Evolutionary conservation across 306 rosid genomes (phyloP).

Genomic region (Castanea crenata): DNA sequence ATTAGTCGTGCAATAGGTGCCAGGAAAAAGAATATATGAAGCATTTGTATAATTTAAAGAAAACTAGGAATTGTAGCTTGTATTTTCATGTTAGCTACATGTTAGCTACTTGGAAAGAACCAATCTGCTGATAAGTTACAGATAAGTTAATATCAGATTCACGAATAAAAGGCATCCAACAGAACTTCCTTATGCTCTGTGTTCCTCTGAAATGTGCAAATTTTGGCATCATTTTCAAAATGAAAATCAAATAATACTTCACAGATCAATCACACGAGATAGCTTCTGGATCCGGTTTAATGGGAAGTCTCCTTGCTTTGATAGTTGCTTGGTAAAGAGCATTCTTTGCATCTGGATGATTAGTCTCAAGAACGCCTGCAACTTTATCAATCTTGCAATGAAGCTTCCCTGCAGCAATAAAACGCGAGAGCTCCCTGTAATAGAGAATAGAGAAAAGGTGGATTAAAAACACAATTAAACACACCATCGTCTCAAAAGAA

Average conservation of each 20-base stretch:
- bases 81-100: no score
- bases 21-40: no score
- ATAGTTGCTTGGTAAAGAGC: conserved; percentile 96
- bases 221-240: not conserved
- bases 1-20: no score
- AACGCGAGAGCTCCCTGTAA: conserved; percentile 94
- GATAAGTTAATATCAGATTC: no score
- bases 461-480: not conserved
- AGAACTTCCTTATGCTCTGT: no score
- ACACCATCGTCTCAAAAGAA: not conserved
- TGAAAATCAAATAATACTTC: conserved; percentile 20
- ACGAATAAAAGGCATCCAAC: no score
- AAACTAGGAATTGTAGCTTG: no score
- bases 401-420: conserved; percentile 93
- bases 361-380: conserved; percentile 89
- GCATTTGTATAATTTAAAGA: no score
- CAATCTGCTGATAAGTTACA: no score
- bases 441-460: not conserved
- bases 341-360: conserved; percentile 91
- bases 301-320: conserved; percentile 94
- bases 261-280: conserved; percentile 71
- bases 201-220: not conserved
- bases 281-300: conserved; percentile 86
- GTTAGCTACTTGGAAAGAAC: no score
- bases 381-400: conserved; percentile 97